phyloP scores from a whole-genome alignment of 1,139 yeast genomes.

The Candida labiduridarum region DNA sequence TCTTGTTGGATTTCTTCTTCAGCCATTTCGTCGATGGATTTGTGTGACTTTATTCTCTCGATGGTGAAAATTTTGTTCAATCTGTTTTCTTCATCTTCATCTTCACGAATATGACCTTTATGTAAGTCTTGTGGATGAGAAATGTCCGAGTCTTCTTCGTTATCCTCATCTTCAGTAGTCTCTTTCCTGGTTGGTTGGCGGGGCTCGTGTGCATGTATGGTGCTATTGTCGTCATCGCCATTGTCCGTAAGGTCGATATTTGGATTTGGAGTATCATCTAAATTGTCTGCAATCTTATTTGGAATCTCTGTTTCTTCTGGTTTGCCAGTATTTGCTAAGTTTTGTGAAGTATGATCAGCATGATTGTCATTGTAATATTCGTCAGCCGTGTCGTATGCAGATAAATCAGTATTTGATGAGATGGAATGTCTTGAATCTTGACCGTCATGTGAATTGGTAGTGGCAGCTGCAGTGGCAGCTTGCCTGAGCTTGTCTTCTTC shows the following conservation, averaged over 20 bases:
- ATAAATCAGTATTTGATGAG: constrained; percentile 22
- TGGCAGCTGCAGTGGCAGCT: constrained; percentile 26
- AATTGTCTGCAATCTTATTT: neutral
- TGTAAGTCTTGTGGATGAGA: neutral
- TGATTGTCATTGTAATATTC: neutral
- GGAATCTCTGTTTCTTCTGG: neutral
- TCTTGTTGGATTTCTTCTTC: constrained; percentile 12
- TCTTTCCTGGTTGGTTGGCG: neutral
- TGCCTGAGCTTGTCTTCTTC: constrained; percentile 43
- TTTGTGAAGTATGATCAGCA: neutral
- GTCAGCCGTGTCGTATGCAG: constrained; percentile 42
- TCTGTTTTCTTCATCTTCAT: constrained; percentile 12
- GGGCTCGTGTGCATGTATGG: neutral
- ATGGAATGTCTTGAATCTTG: constrained; percentile 17
- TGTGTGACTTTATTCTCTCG: constrained; percentile 22
- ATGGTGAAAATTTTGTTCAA: constrained; percentile 25
- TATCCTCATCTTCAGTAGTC: neutral
- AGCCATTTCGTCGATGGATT: constrained; percentile 21
- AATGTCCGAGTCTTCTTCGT: constrained; percentile 4
- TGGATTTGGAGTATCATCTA: neutral
- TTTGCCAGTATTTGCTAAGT: neutral
- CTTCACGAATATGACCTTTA: neutral
- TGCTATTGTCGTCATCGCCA: constrained; percentile 6
- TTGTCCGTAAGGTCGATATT: neutral
- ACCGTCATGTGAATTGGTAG: constrained; percentile 9